These are phyloP conservation scores for Orbilia quercus DNA, from an alignment of 2,329 filamentous ascomycete genomes.

Conservation along the genomic window DNA sequence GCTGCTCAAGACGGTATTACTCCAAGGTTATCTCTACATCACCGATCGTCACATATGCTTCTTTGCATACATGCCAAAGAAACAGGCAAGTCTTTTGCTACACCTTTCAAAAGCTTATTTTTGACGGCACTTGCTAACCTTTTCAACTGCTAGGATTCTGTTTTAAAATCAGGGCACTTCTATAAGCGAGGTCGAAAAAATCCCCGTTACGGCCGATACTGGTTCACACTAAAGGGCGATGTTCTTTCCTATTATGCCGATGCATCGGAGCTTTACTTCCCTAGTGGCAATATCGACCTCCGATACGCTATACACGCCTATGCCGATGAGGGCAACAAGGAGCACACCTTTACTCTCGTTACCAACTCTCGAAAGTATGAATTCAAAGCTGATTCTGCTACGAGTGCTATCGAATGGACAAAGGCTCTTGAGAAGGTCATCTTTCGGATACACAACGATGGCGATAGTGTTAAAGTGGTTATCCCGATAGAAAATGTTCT, in stretches of 20 bases:
- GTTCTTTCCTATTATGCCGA: conserved; percentile 90
- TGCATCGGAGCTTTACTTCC: conserved; percentile 87
- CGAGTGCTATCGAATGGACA: conserved; percentile 96
- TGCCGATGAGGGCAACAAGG: conserved; percentile 76
- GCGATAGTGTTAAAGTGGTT: conserved; percentile 95
- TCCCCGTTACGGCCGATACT: conserved; percentile 87
- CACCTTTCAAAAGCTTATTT: not conserved
- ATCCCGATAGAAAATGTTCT: conserved; percentile 88
- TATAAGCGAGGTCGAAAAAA: conserved; percentile 89
- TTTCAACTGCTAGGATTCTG: conserved; percentile 69
- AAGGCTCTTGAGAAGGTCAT: conserved; percentile 93
- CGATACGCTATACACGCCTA: conserved; percentile 90
- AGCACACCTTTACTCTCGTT: conserved; percentile 81
- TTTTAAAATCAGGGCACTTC: conserved; percentile 87
- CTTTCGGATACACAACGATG: conserved; percentile 93
- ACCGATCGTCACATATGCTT: conserved; percentile 94
- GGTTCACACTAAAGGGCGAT: conserved; percentile 92
- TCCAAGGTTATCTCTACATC: conserved; percentile 96
- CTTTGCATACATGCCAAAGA: conserved; percentile 96
- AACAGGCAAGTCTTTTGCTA: conserved; percentile 71
- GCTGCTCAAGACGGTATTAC: conserved; percentile 87
- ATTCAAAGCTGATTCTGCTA: conserved; percentile 86
- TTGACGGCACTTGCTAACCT: too few species aligned
- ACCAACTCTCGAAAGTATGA: conserved; percentile 86
- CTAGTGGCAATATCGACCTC: conserved; percentile 88